A percentile compares a stretch with the other conserved stretches of the same genome.
Evolutionary conservation across 768 basidiomycete species (phyloP).

Genomic region (Phanerochaete carnosa): DNA sequence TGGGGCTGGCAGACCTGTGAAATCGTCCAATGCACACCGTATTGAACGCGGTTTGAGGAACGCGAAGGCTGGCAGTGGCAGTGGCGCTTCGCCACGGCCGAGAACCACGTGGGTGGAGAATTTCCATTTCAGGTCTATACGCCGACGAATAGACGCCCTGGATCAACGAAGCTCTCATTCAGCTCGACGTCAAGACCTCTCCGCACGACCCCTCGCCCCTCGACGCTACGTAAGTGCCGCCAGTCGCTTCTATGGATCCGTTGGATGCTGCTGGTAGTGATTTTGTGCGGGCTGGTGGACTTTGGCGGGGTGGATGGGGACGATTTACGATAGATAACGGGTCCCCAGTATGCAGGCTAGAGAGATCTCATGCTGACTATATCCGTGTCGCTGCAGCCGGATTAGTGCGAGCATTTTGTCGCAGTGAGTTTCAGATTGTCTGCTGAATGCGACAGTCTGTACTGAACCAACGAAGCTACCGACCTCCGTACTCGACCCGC

Average conservation of each 20-base stretch:
- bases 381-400: conserved; percentile 24
- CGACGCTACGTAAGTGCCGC: conserved; percentile 26
- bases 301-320: conserved; percentile 32
- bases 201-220: conserved; percentile 26
- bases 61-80: too few relatives aligned
- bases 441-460: background rate
- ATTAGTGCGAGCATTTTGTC: conserved; percentile 31
- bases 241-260: background rate
- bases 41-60: too few relatives aligned
- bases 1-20: too few relatives aligned
- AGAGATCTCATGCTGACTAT: conserved; percentile 20
- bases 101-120: background rate
- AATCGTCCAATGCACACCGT: too few relatives aligned
- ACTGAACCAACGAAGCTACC: conserved; percentile 24
- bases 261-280: conserved; percentile 2
- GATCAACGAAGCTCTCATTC: conserved; percentile 16
- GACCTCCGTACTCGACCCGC: conserved; percentile 26
- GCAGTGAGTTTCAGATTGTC: conserved; percentile 30
- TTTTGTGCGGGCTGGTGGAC: conserved; percentile 9
- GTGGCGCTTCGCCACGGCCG: too few relatives aligned
- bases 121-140: conserved; percentile 6
- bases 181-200: conserved; percentile 36
- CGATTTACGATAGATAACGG: conserved; percentile 26
- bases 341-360: conserved; percentile 12
- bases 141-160: conserved; percentile 12